phyloP scores from a whole-genome alignment of 2,329 filamentous ascomycete genomes.

The Cladophialophora psammophila region DNA sequence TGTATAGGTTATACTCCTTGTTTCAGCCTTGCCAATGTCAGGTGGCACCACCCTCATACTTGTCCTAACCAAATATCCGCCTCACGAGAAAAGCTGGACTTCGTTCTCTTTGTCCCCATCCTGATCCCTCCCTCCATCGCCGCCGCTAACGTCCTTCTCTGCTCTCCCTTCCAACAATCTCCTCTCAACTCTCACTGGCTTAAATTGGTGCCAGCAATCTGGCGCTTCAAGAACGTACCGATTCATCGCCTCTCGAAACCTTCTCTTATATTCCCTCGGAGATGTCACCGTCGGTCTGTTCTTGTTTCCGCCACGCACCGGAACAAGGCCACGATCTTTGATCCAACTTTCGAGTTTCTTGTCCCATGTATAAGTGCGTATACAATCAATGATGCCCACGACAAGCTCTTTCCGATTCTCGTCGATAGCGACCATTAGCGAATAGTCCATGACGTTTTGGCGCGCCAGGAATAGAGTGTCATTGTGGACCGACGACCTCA shows the following conservation, averaged over 20 bases:
- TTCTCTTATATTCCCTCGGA: constrained; percentile 95
- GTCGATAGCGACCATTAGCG: constrained; percentile 96
- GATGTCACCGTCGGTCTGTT: constrained; percentile 92
- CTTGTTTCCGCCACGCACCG: constrained; percentile 68
- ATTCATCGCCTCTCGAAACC: constrained; percentile 96
- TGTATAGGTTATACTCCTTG: neutral
- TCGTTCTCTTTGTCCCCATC: constrained; percentile 33
- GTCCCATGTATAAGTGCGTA: constrained; percentile 98
- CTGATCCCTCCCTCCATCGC: neutral
- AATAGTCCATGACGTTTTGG: constrained; percentile 99
- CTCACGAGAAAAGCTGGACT: constrained; percentile 27
- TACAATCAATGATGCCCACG: constrained; percentile 97
- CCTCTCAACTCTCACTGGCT: constrained; percentile 31
- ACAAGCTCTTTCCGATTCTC: constrained; percentile 88
- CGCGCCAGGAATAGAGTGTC: constrained; percentile 93
- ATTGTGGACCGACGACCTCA: constrained; percentile 93
- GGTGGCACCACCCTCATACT: neutral
- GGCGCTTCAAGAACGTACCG: constrained; percentile 69
- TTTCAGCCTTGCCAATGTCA: neutral
- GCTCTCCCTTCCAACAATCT: constrained; percentile 25
- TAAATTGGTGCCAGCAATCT: constrained; percentile 58
- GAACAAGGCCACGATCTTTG: constrained; percentile 83
- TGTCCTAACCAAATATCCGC: neutral
- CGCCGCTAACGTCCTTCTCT: constrained; percentile 28
- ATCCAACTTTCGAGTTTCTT: constrained; percentile 99